Base-by-base conservation (phyloP, 75 land plant species). In the Pinus albicaulis region DNA sequence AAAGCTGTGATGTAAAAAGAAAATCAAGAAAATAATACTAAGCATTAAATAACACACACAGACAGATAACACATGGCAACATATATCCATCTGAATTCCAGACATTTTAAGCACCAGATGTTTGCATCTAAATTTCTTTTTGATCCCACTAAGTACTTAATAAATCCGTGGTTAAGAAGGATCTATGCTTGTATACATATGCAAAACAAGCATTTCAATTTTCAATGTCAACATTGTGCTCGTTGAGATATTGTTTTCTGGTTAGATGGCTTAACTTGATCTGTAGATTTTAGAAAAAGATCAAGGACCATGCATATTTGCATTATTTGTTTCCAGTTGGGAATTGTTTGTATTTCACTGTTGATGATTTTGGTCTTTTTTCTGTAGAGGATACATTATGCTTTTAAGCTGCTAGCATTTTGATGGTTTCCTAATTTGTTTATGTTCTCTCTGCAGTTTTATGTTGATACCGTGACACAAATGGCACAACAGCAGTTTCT, bases 401-500 rank as follows among this genome's bases (percentile, higher is more conserved):
- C 10, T 36, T n/a, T 38, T 66, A 20, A 66, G 36, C 44, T 38
- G 0, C 7, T 31, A 28, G 52, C 11, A 36, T 7, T 66, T 38
- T 66, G 22, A 28, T 34, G 38, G 41, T 7, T 34, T 38, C 38
- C 44, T 66, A 66, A 66, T 70, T 28, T n/a, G 55, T 55, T 26
- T 24, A 3, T 58, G 36, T 28, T 55, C 55, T 38, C 36, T 26
- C 4, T 86, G 90, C 92, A 96, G 99, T 92, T 85, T 53, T 96
- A 94, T 82, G 78, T 87, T 55, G 98, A 92, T 57, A 88, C 99
- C 55, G 86, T 94, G 55, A 87, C 90, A 81, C 84, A 87, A 77
- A 94, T 96, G 99, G 98, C 99, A 69, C 84, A 88, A 55, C 86
- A 82, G 17, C 98, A 96, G 77, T 89, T 96, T 81, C 66, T 86